These are phyloP conservation scores for Clarireedia homoeocarpa DNA, from an alignment of 2,329 filamentous ascomycete species.

Conservation along the genomic window DNA sequence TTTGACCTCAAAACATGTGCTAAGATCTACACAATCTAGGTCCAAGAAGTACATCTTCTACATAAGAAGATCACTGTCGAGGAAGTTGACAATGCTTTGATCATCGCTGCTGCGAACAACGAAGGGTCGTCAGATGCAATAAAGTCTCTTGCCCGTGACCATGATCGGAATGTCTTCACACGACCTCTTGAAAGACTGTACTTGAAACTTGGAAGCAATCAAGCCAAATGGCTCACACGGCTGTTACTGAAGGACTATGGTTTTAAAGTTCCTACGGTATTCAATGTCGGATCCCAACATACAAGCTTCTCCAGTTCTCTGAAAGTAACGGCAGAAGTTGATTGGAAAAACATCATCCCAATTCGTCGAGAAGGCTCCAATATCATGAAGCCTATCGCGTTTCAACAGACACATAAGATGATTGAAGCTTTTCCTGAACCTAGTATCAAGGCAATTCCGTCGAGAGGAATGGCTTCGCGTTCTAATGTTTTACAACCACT, in stretches of 20 bases:
- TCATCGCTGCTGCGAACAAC: constrained; percentile 58
- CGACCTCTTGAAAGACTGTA: constrained; percentile 49
- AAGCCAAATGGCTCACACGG: constrained; percentile 83
- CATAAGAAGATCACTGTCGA: constrained; percentile 50
- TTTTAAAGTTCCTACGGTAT: constrained; percentile 42
- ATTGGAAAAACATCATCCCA: not conserved
- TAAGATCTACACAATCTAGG: not conserved
- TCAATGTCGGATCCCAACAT: constrained; percentile 42
- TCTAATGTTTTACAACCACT: too few species aligned
- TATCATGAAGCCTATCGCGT: not conserved
- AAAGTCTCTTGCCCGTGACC: constrained; percentile 28
- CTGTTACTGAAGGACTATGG: constrained; percentile 67
- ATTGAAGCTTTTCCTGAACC: not conserved
- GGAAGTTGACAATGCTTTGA: constrained; percentile 60
- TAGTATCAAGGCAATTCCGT: not conserved
- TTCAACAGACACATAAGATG: not conserved
- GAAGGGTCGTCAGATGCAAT: constrained; percentile 63
- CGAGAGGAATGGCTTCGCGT: too few species aligned
- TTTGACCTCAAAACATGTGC: not conserved
- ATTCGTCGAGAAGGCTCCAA: not conserved
- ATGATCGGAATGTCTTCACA: constrained; percentile 17
- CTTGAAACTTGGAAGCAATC: constrained; percentile 50
- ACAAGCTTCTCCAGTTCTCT: not conserved
- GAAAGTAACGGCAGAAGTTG: not conserved
- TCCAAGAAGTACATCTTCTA: not conserved